Conservation (phyloP, 2,329 filamentous ascomycete genomes). For the Penicillium concentricum region DNA sequence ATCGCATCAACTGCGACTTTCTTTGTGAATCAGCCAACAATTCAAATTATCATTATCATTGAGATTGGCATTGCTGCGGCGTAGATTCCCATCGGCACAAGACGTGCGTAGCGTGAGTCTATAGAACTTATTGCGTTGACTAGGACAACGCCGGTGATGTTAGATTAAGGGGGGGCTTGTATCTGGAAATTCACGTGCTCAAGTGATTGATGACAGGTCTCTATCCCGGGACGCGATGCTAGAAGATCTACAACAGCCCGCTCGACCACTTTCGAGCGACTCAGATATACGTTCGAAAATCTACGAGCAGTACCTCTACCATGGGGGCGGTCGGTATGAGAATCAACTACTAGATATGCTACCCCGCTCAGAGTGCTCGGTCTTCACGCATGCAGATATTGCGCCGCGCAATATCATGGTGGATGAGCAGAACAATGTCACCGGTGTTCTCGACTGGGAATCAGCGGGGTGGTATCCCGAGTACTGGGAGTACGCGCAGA, state of each 20-base stretch:
- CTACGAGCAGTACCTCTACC: conserved; percentile 27
- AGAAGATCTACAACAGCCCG: conserved; percentile 22
- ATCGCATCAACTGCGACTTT: too few species aligned
- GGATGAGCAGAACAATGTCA: conserved; percentile 18
- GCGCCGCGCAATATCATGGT: conserved; percentile 37
- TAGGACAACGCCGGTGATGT: too few species aligned
- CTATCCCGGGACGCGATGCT: conserved; percentile 20
- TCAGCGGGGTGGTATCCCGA: conserved; percentile 41
- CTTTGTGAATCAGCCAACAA: too few species aligned
- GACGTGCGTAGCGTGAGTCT: too few species aligned
- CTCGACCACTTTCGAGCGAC: conserved; percentile 20
- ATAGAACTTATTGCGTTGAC: too few species aligned
- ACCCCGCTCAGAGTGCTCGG: conserved; percentile 20
- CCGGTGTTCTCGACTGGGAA: conserved; percentile 45
- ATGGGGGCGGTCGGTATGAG: conserved; percentile 19
- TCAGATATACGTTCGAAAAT: conserved; percentile 24
- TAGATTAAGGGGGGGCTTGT: too few species aligned
- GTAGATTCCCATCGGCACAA: too few species aligned
- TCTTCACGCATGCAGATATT: conserved; percentile 38
- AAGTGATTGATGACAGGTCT: conserved; percentile 15
- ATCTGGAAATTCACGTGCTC: too few species aligned
- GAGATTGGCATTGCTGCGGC: too few species aligned
- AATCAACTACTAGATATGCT: conserved; percentile 24
- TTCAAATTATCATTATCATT: too few species aligned
- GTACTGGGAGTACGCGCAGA: conserved; percentile 45